Base-by-base conservation (phyloP, 2,329 filamentous ascomycete genomes). In the Bipolaris sorokiniana region DNA sequence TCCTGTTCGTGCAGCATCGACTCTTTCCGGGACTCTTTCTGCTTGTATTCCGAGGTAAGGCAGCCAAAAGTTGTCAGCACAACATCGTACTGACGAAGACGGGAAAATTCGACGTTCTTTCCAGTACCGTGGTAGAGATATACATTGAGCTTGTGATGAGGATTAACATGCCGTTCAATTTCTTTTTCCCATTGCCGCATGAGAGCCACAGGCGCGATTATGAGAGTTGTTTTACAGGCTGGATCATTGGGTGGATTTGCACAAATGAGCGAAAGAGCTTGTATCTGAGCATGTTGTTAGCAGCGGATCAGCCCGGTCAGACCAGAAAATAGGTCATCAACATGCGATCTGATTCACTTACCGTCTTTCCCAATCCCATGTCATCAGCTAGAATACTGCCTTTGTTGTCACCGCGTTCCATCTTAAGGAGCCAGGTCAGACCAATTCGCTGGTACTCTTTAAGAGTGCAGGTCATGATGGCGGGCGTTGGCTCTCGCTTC, bases 171-270 rank as follows among this genome's bases (percentile, higher is more conserved):
- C 36, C 82, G 84, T 56, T 81, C 75, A 45, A 97, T 91, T 74
- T 97, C 92, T 46, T 88, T 84, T 68, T 90, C 87, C 92, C 92
- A 97, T 72, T 97, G 92, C 15, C 87, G 85, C 73, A 96, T 84
- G 15, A 97, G 79, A 3, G 91, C 88, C 10, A 96, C 86, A 0
- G 92, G 92, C 0, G 89, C 90, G 46, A 96, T 82, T 46, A 97
- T 91, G 22, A 97, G 79, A n/a, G 88, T 95, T 0, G 92, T 92
- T 80, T 91, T 86, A 54, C 78, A 80, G 59, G 78, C 73, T n/a
- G 77, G 77, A 58, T 88, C 82, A 0, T 79, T 75, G 0, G 90
- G 86, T n/a, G 83, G 87, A 5, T 87, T 83, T 5, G 85, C 84
- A 11, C 91, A 81, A 65, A 96, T 90, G 41, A 97, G 82, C 3